Percentiles rank a stretch among this genome's conserved stretches.
These are phyloP conservation scores for Cystoisospora suis DNA, from an alignment of 169 alveolate genomes.

Conservation along the genomic window DNA sequence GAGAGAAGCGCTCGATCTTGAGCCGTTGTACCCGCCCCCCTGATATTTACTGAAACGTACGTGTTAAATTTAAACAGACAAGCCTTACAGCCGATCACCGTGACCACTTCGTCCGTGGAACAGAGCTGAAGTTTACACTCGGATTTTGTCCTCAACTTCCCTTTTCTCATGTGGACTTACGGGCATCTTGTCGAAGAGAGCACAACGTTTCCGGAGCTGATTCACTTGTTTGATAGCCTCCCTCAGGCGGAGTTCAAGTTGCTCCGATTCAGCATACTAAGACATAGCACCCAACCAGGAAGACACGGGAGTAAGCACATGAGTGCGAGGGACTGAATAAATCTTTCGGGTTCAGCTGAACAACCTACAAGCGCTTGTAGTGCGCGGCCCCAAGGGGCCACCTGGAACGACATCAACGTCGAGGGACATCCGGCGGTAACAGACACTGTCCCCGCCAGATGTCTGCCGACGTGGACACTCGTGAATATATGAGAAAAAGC, in stretches of 20 bases:
- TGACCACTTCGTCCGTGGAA: too few species aligned
- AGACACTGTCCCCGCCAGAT: not conserved
- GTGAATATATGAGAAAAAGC: not conserved
- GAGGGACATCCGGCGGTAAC: not conserved
- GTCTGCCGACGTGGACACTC: not conserved
- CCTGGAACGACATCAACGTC: not conserved
- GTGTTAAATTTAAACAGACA: too few species aligned
- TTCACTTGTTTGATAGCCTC: not conserved
- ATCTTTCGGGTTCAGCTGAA: not conserved
- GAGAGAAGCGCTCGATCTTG: too few species aligned
- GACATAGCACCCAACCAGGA: not conserved
- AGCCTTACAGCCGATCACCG: too few species aligned
- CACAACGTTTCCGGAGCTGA: conserved; percentile 14
- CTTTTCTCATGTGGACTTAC: not conserved
- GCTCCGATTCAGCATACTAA: conserved; percentile 22
- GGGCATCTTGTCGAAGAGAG: not conserved
- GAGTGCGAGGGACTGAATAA: not conserved
- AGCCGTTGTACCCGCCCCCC: too few species aligned
- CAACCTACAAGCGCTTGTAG: not conserved
- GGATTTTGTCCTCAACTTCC: not conserved
- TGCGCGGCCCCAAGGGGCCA: not conserved
- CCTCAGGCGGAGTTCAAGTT: not conserved
- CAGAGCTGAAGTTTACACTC: too few species aligned
- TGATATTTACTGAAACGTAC: too few species aligned
- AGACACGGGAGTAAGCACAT: not conserved